Evolutionary conservation across 2,329 filamentous ascomycete genomes (phyloP), one percentile per base, ranked within the genome.

Genomic region (Trichoderma gracile): DNA sequence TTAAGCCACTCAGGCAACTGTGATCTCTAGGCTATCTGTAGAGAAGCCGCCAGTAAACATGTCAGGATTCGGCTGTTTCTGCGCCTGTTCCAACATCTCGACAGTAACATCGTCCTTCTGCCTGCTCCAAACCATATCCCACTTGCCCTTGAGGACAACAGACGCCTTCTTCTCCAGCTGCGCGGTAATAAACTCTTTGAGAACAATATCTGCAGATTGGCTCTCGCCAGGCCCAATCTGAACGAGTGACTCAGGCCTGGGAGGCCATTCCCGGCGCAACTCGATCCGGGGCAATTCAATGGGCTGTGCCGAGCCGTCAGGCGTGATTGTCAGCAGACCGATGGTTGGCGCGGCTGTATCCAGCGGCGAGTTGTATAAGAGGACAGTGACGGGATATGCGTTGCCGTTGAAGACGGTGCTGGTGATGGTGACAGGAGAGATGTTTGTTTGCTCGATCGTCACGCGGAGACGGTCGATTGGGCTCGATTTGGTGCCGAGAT

Each of bases 341-440:
- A 81, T 73, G 60, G 77, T 73, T 52, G 80, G 65, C 0, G 76
- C 79, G 17, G 79, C 58, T 0, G 74, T 71, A 67, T 82, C 80
- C n/a, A 82, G 72, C n/a, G 80, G 80, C 0, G 79, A 79, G 55
- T 77, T 72, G 73, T 80, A 82, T 3, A 69, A 71, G 42, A 82
- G 74, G 23, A 82, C 68, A 1, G 78, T 81, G 60, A 81, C 72
- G 1, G 78, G 70, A 5, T 68, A 63, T 2, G 72, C 67, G 61
- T 77, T 73, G 12, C 72, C 75, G 72, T 82, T 81, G 53, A 74
- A 78, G 46, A 82, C 76, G 1, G 71, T 72, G 46, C 79, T 69
- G 10, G 71, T 73, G 30, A 82, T 67, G 5, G 74, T 73, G 3
- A 74, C 75, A 19, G 78, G 75, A 52, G 76, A 74, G 17, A 76